A percentile compares a stretch with the other conserved stretches of the same genome.
These are phyloP conservation scores for Calycina marina DNA, from an alignment of 2,329 filamentous ascomycete genomes.

Conservation along the genomic window DNA sequence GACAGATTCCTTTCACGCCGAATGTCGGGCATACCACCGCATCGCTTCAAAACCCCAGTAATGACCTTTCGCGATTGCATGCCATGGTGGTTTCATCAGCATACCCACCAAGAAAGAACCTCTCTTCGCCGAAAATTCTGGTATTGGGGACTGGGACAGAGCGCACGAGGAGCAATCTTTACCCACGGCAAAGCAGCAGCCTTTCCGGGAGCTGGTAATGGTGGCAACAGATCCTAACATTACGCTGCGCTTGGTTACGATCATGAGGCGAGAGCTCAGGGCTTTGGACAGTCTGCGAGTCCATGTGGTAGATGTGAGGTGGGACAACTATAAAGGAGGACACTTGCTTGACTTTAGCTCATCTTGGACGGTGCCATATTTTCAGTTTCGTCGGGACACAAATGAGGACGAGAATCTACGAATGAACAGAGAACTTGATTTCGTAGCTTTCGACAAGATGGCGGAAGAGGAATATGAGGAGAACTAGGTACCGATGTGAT, in stretches of 20 bases:
- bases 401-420: background rate
- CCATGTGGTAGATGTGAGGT: background rate
- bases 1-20: background rate
- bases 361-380: background rate
- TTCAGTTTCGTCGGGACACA: background rate
- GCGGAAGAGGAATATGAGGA: background rate
- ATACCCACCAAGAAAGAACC: background rate
- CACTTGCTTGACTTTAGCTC: background rate
- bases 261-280: background rate
- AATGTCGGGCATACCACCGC: background rate
- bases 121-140: background rate
- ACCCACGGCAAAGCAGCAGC: background rate
- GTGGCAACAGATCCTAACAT: background rate
- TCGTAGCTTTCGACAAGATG: background rate
- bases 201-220: background rate
- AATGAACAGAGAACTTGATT: background rate
- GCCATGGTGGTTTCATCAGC: background rate
- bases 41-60: background rate
- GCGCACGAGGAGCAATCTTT: background rate
- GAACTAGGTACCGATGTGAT: background rate
- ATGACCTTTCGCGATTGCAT: background rate
- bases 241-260: background rate
- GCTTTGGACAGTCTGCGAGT: background rate
- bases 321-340: background rate
- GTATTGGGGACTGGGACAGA: background rate